These are phyloP conservation scores for Chrysophaeum taylorii DNA, from an alignment of 352 stramenopile genomes.

Conservation along the genomic window DNA sequence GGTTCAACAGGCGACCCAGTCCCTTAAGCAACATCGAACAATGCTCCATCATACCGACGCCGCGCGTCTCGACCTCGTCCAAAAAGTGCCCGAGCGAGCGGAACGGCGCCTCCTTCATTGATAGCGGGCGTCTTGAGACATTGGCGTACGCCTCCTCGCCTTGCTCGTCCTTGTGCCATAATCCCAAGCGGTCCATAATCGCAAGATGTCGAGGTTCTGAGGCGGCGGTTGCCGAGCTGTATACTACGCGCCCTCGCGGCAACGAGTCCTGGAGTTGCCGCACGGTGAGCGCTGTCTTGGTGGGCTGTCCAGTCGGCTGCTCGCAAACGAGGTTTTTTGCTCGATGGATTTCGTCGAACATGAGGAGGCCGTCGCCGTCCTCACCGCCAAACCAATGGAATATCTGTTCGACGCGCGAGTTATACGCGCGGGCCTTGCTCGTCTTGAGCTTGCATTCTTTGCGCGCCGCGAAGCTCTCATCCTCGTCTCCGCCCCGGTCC, in stretches of 20 bases:
- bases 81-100: slow-evolving; percentile 42
- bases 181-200: slow-evolving; percentile 53
- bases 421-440: slow-evolving; percentile 1
- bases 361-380: slow-evolving; percentile 43
- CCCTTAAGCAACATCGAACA: slow-evolving; percentile 58
- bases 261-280: slow-evolving; percentile 46
- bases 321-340: slow-evolving; percentile 50
- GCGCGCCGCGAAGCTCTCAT: neutral
- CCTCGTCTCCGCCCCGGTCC: slow-evolving; percentile 13
- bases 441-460: slow-evolving; percentile 16
- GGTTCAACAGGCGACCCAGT: slow-evolving; percentile 39
- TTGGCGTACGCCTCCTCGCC: too few species aligned
- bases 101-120: neutral
- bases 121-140: too few species aligned
- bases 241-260: slow-evolving; percentile 52
- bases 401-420: slow-evolving; percentile 50
- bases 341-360: slow-evolving; percentile 61
- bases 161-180: slow-evolving; percentile 44
- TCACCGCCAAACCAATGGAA: slow-evolving; percentile 42
- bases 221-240: slow-evolving; percentile 56
- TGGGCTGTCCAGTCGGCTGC: slow-evolving; percentile 28
- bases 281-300: slow-evolving; percentile 45
- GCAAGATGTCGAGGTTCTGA: slow-evolving; percentile 53
- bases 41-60: slow-evolving; percentile 56
- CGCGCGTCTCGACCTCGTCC: slow-evolving; percentile 40